Conservation (phyloP, 768 basidiomycete genomes). For the Auricularia heimuer region DNA sequence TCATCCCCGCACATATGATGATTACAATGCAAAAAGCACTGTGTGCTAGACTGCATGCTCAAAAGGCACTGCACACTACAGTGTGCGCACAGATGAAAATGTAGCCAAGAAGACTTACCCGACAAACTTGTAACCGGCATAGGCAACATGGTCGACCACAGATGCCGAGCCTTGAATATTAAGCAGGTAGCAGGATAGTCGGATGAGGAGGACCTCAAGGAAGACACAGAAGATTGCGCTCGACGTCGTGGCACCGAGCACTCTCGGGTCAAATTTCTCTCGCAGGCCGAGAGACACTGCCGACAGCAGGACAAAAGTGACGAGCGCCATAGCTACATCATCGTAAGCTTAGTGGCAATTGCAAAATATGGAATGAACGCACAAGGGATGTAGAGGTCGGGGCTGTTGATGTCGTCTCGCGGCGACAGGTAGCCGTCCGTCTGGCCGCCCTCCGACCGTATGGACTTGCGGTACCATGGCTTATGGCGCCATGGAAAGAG, state of each 20-base stretch:
- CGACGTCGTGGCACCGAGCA: conserved; percentile 79
- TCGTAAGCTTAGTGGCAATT: not conserved
- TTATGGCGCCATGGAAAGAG: conserved; percentile 94
- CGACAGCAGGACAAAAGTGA: conserved; percentile 87
- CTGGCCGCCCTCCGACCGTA: conserved; percentile 52
- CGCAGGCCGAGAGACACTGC: conserved; percentile 79
- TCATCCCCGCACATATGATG: no score
- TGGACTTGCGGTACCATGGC: conserved; percentile 69
- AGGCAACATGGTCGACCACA: conserved; percentile 77
- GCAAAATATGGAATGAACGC: conserved; percentile 11
- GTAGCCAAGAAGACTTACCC: conserved; percentile 43
- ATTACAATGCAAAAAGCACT: no score
- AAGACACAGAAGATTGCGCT: conserved; percentile 78
- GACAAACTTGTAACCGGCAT: conserved; percentile 96
- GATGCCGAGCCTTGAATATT: conserved; percentile 62
- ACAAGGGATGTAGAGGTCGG: conserved; percentile 96
- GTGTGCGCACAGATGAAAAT: no score
- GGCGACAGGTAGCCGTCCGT: conserved; percentile 77
- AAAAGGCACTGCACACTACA: no score
- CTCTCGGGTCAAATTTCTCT: conserved; percentile 75
- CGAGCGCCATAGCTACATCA: conserved; percentile 78
- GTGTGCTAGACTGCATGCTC: no score
- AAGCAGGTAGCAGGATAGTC: conserved; percentile 86
- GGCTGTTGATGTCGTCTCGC: conserved; percentile 88
- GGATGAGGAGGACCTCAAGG: conserved; percentile 82